Evolutionary conservation across 2,329 filamentous ascomycete species (phyloP), one percentile per base, ranked within the genome.

Genomic region (Monilinia polystroma): DNA sequence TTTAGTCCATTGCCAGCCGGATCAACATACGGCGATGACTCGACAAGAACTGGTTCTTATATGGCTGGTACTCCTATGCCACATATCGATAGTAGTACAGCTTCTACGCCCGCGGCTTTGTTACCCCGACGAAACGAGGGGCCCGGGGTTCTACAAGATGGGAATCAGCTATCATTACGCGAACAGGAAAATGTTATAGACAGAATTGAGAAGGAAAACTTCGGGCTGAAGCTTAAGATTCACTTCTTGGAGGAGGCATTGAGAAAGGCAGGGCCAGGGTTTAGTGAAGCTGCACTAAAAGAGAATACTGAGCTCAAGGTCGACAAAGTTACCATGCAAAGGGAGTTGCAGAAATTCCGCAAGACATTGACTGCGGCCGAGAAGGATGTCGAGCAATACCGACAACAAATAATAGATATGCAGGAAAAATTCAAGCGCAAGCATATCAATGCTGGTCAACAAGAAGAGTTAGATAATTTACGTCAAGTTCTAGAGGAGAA

Each of bases 251-350:
- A 99, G 77, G 92, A 98, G 73, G 91, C 92, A 18, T 80, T 99
- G 60, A 87, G 89, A 64, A 97, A 96, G 77, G 87, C 90, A 65
- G 94, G 94, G 0, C 93, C 92, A 10, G 92, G 93, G 66, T 95
- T 93, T 81, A 96, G 93, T 74, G 90, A 96, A 77, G 87, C 88
- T 41, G 92, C 94, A 4, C 81, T 99, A 38, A 92, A 91, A 76
- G 95, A 99, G 79, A 99, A 99, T 76, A 96, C 95, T 4, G 93
- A 96, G 71, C 86, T 99, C 65, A 98, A 98, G 78, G 93, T 97
- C 67, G 90, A 95, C 79, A 92, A 92, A 76, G 87, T 96, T 68
- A 94, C 92, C 0, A 90, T 98, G 86, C 89, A 95, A 76, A 87
- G 89, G 68, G 95, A 99, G 73, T 83, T 99, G 23, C 87, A 90